Evolutionary conservation across 805 yeast genomes (phyloP), one percentile per base, ranked within the genome.

Genomic region (Teunomyces funiuensis): DNA sequence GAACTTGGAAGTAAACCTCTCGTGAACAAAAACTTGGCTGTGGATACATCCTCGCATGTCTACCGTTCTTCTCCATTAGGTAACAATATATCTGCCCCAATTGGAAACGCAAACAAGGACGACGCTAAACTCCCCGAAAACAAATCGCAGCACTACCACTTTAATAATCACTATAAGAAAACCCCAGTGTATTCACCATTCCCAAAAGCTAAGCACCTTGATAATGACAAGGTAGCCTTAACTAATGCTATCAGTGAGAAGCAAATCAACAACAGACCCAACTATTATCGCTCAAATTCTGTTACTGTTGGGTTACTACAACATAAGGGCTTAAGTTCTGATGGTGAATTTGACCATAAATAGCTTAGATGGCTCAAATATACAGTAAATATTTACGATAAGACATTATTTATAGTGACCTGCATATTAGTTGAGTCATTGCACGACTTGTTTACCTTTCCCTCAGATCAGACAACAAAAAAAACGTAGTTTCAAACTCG

Each of bases 161-260:
- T 58, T 57, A 67, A 65, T 29, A 76, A 75, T 44, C 80, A 76
- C 46, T 74, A 74, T 52, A 63, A 63, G 37, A 74, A 71, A 41
- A 71, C 83, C 55, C 71, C 68, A n/a, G 50, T 56, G 5, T 47
- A 53, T 23, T 52, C 54, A n/a, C 73, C 76, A 13, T 68, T 71
- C 43, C 73, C 74, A 2, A 55, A 59, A 27, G 66, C 74, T 1
- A 49, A 60, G 19, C 76, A 70, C 53, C 52, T 63, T 41, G 71
- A 64, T 26, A 53, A 53, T 19, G 73, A 65, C 41, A 58, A 55
- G 26, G 64, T 61, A 28, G 56, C 60, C 28, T 47, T 44, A 7
- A 30, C 43, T 6, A 61, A 61, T 40, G 52, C 49, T 2, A 34
- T 37, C 13, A 42, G 48, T 23, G 54, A 49, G 33, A 50, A 54